phyloP scores from a whole-genome alignment of 2,329 filamentous ascomycete genomes.

The Penicillium sp. region DNA sequence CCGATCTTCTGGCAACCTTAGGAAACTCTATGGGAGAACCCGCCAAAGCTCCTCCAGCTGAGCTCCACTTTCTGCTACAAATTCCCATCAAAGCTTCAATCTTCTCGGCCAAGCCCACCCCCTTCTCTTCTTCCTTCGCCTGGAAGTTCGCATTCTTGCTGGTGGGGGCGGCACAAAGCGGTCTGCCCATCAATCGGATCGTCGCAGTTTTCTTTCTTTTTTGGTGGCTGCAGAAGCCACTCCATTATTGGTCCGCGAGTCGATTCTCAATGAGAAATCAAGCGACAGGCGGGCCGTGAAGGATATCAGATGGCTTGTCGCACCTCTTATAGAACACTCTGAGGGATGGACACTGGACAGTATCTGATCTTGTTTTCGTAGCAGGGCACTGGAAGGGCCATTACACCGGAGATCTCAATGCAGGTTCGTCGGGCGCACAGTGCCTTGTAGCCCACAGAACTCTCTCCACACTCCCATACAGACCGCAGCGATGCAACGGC shows the following conservation, averaged over 20 bases:
- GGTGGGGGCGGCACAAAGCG: conserved; percentile 8
- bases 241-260: background rate
- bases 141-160: background rate
- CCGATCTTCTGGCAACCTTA: conserved; percentile 31
- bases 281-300: background rate
- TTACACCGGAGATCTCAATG: conserved; percentile 1
- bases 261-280: background rate
- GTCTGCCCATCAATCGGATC: conserved; percentile 17
- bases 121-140: background rate
- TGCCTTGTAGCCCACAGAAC: background rate
- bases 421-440: background rate
- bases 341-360: background rate
- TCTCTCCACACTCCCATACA: background rate
- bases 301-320: background rate
- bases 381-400: background rate
- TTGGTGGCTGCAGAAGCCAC: conserved; percentile 12
- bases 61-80: conserved; percentile 14
- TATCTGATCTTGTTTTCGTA: background rate
- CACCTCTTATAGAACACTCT: background rate
- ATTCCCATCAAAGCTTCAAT: background rate
- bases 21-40: conserved; percentile 28
- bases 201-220: conserved; percentile 8
- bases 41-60: conserved; percentile 8
- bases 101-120: background rate
- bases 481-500: background rate